These are phyloP conservation scores for Aspergillus fijiensis DNA, from an alignment of 2,329 filamentous ascomycete species.

Conservation along the genomic window DNA sequence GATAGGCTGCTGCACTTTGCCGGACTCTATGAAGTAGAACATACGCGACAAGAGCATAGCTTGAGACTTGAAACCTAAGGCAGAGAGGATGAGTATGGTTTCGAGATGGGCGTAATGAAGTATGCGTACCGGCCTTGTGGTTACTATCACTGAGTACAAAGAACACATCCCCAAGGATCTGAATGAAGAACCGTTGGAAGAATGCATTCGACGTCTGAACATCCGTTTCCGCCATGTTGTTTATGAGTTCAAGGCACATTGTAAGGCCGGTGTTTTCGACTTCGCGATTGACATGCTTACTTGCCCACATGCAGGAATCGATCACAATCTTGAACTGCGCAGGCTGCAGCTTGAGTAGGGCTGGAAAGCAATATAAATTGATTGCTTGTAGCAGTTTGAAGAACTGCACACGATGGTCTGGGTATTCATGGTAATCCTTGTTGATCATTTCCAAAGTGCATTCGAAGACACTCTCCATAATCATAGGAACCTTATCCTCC, in stretches of 20 bases:
- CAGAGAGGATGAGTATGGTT: slow-evolving; percentile 6
- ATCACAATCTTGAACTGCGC: slow-evolving; percentile 99
- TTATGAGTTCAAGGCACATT: slow-evolving; percentile 97
- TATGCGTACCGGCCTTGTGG: slow-evolving; percentile 75
- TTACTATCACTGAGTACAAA: slow-evolving; percentile 97
- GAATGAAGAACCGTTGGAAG: slow-evolving; percentile 96
- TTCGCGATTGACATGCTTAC: slow-evolving; percentile 98
- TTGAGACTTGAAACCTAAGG: slow-evolving; percentile 85
- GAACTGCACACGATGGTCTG: slow-evolving; percentile 98
- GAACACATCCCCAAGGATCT: slow-evolving; percentile 95
- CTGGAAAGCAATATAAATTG: slow-evolving; percentile 95
- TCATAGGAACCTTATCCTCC: slow-evolving; percentile 96
- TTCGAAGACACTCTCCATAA: slow-evolving; percentile 98
- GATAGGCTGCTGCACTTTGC: slow-evolving; percentile 90
- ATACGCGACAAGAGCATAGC: slow-evolving; percentile 90
- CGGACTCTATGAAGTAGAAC: slow-evolving; percentile 88
- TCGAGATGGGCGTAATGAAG: neutral
- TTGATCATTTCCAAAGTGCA: slow-evolving; percentile 99
- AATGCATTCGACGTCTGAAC: slow-evolving; percentile 83
- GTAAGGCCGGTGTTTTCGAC: slow-evolving; percentile 94
- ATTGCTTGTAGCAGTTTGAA: slow-evolving; percentile 96
- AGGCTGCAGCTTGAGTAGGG: slow-evolving; percentile 88
- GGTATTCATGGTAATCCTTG: slow-evolving; percentile 99
- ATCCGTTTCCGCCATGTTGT: slow-evolving; percentile 94
- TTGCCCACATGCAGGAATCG: slow-evolving; percentile 99